These are phyloP conservation scores for Ganoderma lucidum DNA, from an alignment of 1,284 basidiomycete genomes.

Conservation along the genomic window DNA sequence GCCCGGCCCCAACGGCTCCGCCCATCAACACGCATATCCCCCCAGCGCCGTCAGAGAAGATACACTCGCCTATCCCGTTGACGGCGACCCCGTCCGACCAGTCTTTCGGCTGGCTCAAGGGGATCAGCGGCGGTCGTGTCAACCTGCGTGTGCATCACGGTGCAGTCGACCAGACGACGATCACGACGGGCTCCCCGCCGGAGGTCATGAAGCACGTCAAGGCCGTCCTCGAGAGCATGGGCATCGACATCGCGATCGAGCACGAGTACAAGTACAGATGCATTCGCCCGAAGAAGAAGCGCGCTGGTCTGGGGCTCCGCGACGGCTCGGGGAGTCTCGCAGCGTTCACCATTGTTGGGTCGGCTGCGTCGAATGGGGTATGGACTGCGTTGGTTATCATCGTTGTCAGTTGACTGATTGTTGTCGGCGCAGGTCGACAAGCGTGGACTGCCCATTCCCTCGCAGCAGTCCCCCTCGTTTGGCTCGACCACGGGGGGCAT, in stretches of 20 bases:
- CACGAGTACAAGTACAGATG: constrained; percentile 90
- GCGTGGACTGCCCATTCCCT: constrained; percentile 82
- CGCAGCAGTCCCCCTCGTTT: constrained; percentile 57
- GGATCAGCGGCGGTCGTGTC: constrained; percentile 49
- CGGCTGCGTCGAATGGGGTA: constrained; percentile 83
- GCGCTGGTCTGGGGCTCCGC: constrained; percentile 55
- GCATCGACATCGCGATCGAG: constrained; percentile 88
- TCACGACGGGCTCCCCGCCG: constrained; percentile 86
- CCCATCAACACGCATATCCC: constrained; percentile 41
- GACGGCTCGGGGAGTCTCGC: constrained; percentile 57
- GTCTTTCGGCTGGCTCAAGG: constrained; percentile 48
- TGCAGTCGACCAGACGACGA: constrained; percentile 91
- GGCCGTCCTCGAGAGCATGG: constrained; percentile 87
- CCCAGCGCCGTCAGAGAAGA: constrained; percentile 41
- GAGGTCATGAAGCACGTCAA: constrained; percentile 90
- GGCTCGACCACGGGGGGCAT: constrained; percentile 71
- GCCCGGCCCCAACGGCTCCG: constrained; percentile 31
- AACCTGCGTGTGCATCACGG: constrained; percentile 89
- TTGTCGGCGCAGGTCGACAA: constrained; percentile 70
- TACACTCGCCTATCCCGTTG: constrained; percentile 36
- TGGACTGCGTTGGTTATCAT: constrained; percentile 41
- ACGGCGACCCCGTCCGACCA: constrained; percentile 51
- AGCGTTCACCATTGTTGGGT: constrained; percentile 80
- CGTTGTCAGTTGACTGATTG: background rate
- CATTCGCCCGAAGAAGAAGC: constrained; percentile 75